Base-by-base conservation (phyloP, 169 alveolate genomes). In the Fabrea salina region DNA sequence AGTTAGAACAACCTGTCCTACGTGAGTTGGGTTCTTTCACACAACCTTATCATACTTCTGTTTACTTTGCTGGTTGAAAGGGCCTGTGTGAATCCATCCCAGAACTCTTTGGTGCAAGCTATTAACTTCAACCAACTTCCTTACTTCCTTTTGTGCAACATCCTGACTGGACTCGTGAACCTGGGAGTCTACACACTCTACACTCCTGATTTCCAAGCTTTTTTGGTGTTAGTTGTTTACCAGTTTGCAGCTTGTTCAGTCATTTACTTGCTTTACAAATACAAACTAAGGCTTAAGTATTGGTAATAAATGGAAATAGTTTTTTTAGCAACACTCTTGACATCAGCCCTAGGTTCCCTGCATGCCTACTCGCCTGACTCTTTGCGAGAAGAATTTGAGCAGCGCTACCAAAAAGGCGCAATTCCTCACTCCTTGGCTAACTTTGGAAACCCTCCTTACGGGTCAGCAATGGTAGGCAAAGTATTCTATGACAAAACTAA, bases 371-470 rank as follows among this genome's bases (percentile, higher is more conserved):
- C 8, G 47, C 71, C 71, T 5, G 4, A 27, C n/a, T 33, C 37
- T 0, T 33, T 58, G 13, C 25, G 32, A 16, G 37, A 58, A 58
- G 43, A 58, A 27, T 25, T 58, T n/a, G 13, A 1, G 33, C 5
- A 58, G 0, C 19, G 32, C 22, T 22, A 30, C 4, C 4, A 27
- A 25, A 37, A 58, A 25, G 33, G 54, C 19, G 74, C 11, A 8
- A 39, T 67, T 39, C 64, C 78, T 67, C n/a, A 33, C 7, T 39
- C 81, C 3, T 27, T 74, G 4, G 81, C 81, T 16, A 74, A 74
- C 72, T 74, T 74, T 32, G 81, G 81, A 13, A 74, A 74, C 39
- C 81, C 81, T 11, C 81, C 81, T 13, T 74, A 74, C 32, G 81
- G 81, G 3, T 37, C 64, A n/a, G 4, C 5, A 1, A 74, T 74